Evolutionary conservation across 306 rosid species (phyloP).

Genomic region (Luffa acutangula): DNA sequence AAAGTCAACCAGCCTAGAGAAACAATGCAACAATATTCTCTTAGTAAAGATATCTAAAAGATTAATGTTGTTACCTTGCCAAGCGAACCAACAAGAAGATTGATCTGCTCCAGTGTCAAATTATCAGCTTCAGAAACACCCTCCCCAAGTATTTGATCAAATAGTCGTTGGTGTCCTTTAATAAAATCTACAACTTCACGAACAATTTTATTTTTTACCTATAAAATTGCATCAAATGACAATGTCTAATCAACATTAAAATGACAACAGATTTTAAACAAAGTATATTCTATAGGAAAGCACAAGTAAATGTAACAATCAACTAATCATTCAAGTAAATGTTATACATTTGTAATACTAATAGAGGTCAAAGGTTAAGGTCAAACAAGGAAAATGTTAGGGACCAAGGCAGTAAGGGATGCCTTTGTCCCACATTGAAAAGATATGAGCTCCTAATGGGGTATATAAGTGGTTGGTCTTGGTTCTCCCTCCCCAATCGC

Average conservation of each 20-base stretch:
- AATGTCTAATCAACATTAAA: background rate
- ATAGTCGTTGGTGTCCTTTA: conserved; percentile 69
- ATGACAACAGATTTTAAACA: background rate
- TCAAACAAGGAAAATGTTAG: background rate
- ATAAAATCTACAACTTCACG: conserved; percentile 83
- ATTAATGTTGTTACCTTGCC: conserved; percentile 55
- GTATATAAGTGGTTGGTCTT: too few species aligned
- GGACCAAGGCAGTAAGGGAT: too few species aligned
- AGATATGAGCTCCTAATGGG: too few species aligned
- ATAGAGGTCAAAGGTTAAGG: background rate
- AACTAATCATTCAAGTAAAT: background rate
- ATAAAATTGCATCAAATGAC: conserved; percentile 7
- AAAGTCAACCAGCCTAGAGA: background rate
- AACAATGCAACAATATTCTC: background rate
- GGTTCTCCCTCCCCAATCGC: too few species aligned
- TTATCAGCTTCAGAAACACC: conserved; percentile 70
- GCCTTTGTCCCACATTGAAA: too few species aligned
- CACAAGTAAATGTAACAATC: background rate
- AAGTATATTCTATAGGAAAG: background rate
- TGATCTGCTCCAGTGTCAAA: conserved; percentile 71
- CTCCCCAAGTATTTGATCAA: conserved; percentile 65
- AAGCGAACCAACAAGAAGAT: conserved; percentile 81
- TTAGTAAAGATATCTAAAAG: background rate
- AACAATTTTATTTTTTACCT: conserved; percentile 91
- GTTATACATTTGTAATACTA: background rate